Evolutionary conservation across 1,284 basidiomycete species (phyloP), one percentile per base, ranked within the genome.

Genomic region (Microbotryum intermedium): DNA sequence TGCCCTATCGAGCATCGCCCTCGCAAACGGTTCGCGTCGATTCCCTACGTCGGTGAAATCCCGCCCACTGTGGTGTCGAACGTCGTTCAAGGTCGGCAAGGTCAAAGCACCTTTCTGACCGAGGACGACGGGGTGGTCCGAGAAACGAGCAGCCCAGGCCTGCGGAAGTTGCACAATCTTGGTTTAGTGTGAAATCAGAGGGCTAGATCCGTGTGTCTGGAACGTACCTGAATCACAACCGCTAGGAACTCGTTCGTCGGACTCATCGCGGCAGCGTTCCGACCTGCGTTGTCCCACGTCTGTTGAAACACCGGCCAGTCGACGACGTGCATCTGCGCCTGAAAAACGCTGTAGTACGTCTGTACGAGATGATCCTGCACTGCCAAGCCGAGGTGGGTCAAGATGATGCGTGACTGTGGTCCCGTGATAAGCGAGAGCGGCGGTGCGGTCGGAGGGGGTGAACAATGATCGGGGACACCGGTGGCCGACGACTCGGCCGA

Each of bases 171-270:
- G 26, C 1, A 30, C 50, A 28, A 20, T 51, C 3, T 26, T 20
- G 13, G 11, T 6, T 48, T 20, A 23, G 46, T 16, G 34, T 16
- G 34, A 34, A 16, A 39, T 39, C 11, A 5, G 18, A 39, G 1
- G 34, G 34, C 13, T 16, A 16, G 13, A 39, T 16, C 34, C 8
- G 13, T 11, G 34, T 16, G 34, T 39, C 16, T 1, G 4, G 4
- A 29, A 29, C 61, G 29, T 16, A 57, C 61, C 60, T 65, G 63
- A 3, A 65, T 34, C 7, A 53, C 57, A 8, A 60, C 39, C 4
- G 63, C 60, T 4, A 67, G 39, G 42, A 57, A 63, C 46, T 67
- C 63, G 47, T 58, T 53, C 1, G 59, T 55, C 10, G 66, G 64
- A 6, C 39, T 39, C 7, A 67, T 23, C 34, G 50, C 43, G 30